phyloP scores from a whole-genome alignment of 176 grass and related monocot species.

The Oryza coarctata region DNA sequence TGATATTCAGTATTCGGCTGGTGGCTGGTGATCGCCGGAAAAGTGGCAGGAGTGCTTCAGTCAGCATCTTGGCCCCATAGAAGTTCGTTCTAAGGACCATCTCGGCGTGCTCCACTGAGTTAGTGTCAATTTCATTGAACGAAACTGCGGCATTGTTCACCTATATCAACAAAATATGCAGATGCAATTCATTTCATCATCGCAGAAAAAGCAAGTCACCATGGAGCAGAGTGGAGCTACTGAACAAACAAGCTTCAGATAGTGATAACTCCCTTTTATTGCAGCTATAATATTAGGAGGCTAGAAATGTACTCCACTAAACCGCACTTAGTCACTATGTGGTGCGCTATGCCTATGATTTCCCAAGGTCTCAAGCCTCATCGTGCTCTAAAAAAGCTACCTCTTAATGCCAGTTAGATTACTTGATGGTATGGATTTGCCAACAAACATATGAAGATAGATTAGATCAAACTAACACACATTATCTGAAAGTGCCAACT shows the following conservation, averaged over 20 bases:
- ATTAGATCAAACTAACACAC: background rate
- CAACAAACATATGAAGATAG: background rate
- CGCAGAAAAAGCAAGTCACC: background rate
- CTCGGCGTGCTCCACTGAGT: slow-evolving; percentile 84
- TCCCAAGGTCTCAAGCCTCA: background rate
- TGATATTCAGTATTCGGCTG: slow-evolving; percentile 88
- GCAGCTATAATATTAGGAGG: background rate
- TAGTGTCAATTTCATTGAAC: slow-evolving; percentile 80
- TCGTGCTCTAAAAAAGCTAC: slow-evolving; percentile 6
- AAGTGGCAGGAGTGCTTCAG: slow-evolving; percentile 66
- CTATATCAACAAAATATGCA: slow-evolving; percentile 27
- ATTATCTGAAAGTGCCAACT: background rate
- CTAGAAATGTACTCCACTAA: background rate
- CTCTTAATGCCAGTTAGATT: background rate
- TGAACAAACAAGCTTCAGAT: background rate
- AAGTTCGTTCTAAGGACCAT: slow-evolving; percentile 77
- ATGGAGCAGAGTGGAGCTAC: slow-evolving; percentile 1
- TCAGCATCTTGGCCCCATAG: slow-evolving; percentile 73
- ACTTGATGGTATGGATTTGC: background rate
- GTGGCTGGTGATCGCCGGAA: slow-evolving; percentile 58
- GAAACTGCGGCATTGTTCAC: slow-evolving; percentile 94
- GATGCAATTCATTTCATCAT: background rate
- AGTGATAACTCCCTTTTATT: background rate
- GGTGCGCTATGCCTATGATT: background rate
- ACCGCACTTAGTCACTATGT: background rate